phyloP scores from a whole-genome alignment of 331 rosid genomes.

The Spiraea crenata region DNA sequence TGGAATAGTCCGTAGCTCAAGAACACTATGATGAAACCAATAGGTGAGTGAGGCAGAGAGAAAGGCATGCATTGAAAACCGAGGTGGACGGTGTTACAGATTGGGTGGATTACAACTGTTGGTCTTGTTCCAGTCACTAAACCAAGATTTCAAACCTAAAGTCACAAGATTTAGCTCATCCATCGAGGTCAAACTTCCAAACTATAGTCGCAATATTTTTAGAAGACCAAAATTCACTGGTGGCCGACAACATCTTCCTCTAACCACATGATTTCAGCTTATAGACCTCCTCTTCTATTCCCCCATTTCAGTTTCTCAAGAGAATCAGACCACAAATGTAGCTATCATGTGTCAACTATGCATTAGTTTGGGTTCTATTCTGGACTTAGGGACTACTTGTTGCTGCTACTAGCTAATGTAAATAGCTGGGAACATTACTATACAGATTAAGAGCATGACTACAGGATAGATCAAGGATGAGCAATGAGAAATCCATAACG shows the following conservation, averaged over 20 bases:
- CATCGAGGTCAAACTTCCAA: conserved; percentile 53
- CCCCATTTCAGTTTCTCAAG: background rate
- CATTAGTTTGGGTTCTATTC: background rate
- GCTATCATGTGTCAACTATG: background rate
- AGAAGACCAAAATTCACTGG: conserved; percentile 14
- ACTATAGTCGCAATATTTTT: conserved; percentile 5
- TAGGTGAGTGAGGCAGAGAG: background rate
- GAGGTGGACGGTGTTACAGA: conserved; percentile 10
- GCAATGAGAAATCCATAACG: background rate
- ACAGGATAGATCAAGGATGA: background rate
- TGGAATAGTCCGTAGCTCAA: too few species aligned
- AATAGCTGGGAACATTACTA: background rate
- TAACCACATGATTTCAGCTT: conserved; percentile 32
- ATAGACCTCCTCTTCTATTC: conserved; percentile 27
- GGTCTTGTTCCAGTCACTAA: background rate
- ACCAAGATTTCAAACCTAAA: conserved; percentile 11
- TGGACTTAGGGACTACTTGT: background rate
- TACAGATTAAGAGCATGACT: background rate
- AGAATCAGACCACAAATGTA: background rate
- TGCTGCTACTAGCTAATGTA: background rate
- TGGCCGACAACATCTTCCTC: conserved; percentile 67
- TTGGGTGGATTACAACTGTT: conserved; percentile 23
- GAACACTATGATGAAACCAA: background rate
- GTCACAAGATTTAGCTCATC: conserved; percentile 27
- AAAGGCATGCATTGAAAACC: background rate